Percentiles rank a stretch among this genome's conserved stretches.
Conservation (phyloP, 2,329 filamentous ascomycete genomes). For the Epicoccum sorghinum region DNA sequence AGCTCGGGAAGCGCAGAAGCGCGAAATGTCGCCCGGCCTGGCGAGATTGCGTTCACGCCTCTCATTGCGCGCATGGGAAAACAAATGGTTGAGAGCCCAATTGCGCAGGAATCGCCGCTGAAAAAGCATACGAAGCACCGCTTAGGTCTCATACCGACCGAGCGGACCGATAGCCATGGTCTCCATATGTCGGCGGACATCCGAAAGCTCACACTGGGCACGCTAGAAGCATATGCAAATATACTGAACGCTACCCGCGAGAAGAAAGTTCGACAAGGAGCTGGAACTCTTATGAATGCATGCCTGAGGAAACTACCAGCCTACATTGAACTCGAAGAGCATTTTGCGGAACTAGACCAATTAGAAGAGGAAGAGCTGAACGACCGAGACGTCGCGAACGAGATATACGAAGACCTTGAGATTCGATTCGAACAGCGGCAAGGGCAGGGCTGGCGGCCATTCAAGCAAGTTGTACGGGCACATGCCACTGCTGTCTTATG, state of each 20-base stretch:
- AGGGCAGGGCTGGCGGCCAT: slow-evolving; percentile 47
- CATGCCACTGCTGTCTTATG: slow-evolving; percentile 49
- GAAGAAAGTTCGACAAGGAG: slow-evolving; percentile 38
- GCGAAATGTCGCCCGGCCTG: slow-evolving; percentile 28
- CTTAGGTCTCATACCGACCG: too few relatives aligned
- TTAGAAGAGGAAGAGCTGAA: slow-evolving; percentile 38
- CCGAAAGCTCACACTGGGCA: slow-evolving; percentile 38
- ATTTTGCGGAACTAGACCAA: slow-evolving; percentile 43
- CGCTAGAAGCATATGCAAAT: slow-evolving; percentile 43
- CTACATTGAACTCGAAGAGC: slow-evolving; percentile 49
- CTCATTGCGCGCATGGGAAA: slow-evolving; percentile 38
- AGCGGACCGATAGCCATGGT: slow-evolving; percentile 17
- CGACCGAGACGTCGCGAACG: slow-evolving; percentile 43
- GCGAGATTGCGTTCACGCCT: slow-evolving; percentile 45
- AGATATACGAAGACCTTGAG: slow-evolving; percentile 51
- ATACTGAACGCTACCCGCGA: slow-evolving; percentile 41
- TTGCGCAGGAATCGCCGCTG: slow-evolving; percentile 36
- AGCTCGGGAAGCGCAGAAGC: slow-evolving; percentile 7
- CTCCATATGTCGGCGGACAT: slow-evolving; percentile 32
- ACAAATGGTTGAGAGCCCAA: slow-evolving; percentile 39
- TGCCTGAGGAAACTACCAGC: slow-evolving; percentile 50
- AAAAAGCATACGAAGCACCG: slow-evolving; percentile 27
- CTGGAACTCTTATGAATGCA: slow-evolving; percentile 45
- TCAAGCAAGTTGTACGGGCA: slow-evolving; percentile 50
- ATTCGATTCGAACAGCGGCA: slow-evolving; percentile 38